Evolutionary conservation across 352 stramenopile species (phyloP).

Genomic region (Pythium biforme): DNA sequence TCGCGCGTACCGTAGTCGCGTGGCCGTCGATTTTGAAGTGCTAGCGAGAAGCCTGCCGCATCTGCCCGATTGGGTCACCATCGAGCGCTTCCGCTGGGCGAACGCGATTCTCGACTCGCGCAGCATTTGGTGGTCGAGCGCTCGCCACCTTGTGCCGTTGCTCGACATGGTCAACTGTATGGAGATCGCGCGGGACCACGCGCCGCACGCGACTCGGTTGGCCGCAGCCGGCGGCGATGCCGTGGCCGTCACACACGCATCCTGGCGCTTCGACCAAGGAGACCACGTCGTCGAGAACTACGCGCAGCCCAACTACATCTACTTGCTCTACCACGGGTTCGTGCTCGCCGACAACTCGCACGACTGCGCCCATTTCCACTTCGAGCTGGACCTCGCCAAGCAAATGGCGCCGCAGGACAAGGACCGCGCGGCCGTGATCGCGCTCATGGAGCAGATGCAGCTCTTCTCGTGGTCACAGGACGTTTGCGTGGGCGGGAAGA

Average conservation of each 20-base stretch:
- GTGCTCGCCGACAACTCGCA: constrained; percentile 70
- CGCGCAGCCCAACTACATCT: constrained; percentile 93
- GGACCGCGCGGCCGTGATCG: constrained; percentile 15
- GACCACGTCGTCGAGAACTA: constrained; percentile 93
- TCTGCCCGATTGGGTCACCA: constrained; percentile 45
- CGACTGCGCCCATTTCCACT: constrained; percentile 77
- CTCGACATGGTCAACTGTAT: constrained; percentile 94
- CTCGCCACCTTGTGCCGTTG: constrained; percentile 91
- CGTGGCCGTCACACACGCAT: constrained; percentile 70
- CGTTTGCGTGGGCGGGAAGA: constrained; percentile 18
- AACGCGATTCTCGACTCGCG: constrained; percentile 87
- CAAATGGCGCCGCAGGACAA: constrained; percentile 11
- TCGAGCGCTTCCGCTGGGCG: constrained; percentile 74
- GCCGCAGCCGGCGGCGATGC: constrained; percentile 15
- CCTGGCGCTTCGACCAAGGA: constrained; percentile 55
- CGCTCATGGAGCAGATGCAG: constrained; percentile 24
- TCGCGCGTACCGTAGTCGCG: constrained; percentile 25
- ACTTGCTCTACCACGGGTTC: constrained; percentile 92
- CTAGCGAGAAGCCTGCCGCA: not conserved
- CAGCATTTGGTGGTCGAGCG: constrained; percentile 91
- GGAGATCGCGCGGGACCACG: constrained; percentile 40
- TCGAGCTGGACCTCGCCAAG: constrained; percentile 31
- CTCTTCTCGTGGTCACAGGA: constrained; percentile 24
- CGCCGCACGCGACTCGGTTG: constrained; percentile 52
- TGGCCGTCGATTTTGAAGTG: constrained; percentile 9